A percentile compares a stretch with the other conserved stretches of the same genome.
Conservation (phyloP, 805 yeast species). For the Wickerhamomyces strasburgensis region DNA sequence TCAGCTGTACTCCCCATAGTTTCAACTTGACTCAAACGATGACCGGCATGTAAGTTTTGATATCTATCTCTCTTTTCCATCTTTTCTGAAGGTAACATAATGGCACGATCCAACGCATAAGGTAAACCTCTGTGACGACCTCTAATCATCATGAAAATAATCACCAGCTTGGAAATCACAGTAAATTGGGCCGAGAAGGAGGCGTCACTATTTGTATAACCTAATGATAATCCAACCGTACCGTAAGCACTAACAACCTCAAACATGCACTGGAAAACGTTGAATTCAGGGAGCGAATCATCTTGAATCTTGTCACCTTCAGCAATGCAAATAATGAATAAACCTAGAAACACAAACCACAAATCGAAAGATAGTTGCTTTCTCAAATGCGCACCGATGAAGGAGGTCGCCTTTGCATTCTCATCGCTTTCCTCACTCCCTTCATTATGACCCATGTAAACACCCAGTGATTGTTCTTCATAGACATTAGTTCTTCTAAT, state of each 20-base stretch:
- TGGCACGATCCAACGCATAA: constrained; percentile 88
- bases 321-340: constrained; percentile 80
- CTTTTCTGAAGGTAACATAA: constrained; percentile 72
- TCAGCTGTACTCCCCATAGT: constrained; percentile 21
- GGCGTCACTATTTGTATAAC: constrained; percentile 62
- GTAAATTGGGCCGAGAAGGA: constrained; percentile 74
- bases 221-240: constrained; percentile 89
- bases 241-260: constrained; percentile 95
- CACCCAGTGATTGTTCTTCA: constrained; percentile 95
- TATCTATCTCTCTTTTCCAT: constrained; percentile 56
- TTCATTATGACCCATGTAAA: constrained; percentile 37
- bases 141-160: constrained; percentile 86
- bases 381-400: constrained; percentile 82
- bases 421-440: constrained; percentile 21
- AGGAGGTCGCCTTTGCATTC: constrained; percentile 47
- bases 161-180: constrained; percentile 71
- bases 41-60: constrained; percentile 23
- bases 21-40: constrained; percentile 13
- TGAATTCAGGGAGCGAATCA: constrained; percentile 43
- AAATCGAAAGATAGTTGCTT: constrained; percentile 89
- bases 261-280: constrained; percentile 70
- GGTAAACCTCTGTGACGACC: constrained; percentile 98
- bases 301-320: constrained; percentile 62
- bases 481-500: constrained; percentile 96
- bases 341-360: constrained; percentile 87